Base-by-base conservation (phyloP, 2,329 filamentous ascomycete species). In the Zymoseptoria tritici region DNA sequence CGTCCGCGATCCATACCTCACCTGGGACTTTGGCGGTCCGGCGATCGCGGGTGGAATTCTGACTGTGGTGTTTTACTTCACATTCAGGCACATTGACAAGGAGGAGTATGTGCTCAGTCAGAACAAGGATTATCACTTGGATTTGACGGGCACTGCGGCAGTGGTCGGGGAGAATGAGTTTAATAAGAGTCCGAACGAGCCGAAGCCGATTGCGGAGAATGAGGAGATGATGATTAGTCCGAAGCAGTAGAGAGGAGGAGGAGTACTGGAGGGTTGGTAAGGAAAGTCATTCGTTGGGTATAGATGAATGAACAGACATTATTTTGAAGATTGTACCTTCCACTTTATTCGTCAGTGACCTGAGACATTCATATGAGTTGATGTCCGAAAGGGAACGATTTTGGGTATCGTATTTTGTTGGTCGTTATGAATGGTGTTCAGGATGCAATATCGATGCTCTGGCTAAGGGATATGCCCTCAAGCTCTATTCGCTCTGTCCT, bases 11-110 rank as follows among this genome's bases (percentile, higher is more conserved):
- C 80, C 80, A 1, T 75, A 77, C 59, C 71, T 82, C 7, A 73
- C 78, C 24, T 81, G 78, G 77, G 73, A 78, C 9, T 80, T 78
- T 73, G 77, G 72, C 3, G 80, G 77, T 21, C 78, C 79, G 2
- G 76, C 77, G 2, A 79, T 82, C 52, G 79, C 76, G 6, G 74
- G 81, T 1, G 75, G 73, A 49, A 69, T 77, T 3, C 76, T 82
- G 66, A 80, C 77, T 0, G 66, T 78, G 24, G 65, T 81, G 57
- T 82, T 83, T 66, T 79, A 74, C 70, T 77, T 74, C 69, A 69
- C 74, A 22, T 80, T 81, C 64, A 74, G 70, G 26, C 67, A 76
- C 52, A 67, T 82, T 26, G 70, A 74, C 64, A 65, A 70, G 60
- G 68, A 66, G 55, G 67, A 66, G 57, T 67, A 68, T 36, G 64